Evolutionary conservation across 2,329 filamentous ascomycete species (phyloP).

Genomic region (Magnaporthiopsis incrustans): DNA sequence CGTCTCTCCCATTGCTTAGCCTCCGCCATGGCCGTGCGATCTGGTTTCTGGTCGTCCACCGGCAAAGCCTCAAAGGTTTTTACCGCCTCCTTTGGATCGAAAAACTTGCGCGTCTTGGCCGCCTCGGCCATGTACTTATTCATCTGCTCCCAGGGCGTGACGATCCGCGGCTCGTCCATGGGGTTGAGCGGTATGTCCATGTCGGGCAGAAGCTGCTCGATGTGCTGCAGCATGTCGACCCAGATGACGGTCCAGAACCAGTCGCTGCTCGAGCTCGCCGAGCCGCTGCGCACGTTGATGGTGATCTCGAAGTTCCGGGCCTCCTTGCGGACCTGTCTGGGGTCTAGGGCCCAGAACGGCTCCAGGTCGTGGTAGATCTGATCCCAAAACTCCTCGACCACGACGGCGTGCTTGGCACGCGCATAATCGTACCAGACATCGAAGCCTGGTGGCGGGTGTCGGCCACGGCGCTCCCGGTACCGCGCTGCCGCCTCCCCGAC

Average conservation of each 20-base stretch:
- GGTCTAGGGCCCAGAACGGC: slow-evolving; percentile 48
- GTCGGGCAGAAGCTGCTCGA: slow-evolving; percentile 52
- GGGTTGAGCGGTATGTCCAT: slow-evolving; percentile 61
- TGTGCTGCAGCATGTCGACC: slow-evolving; percentile 42
- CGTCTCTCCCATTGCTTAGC: slow-evolving; percentile 42
- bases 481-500: slow-evolving; percentile 43
- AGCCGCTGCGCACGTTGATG: slow-evolving; percentile 48
- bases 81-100: slow-evolving; percentile 34
- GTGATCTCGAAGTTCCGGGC: slow-evolving; percentile 50
- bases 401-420: slow-evolving; percentile 39
- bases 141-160: slow-evolving; percentile 57
- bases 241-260: slow-evolving; percentile 54
- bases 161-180: slow-evolving; percentile 59
- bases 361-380: slow-evolving; percentile 55
- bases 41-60: slow-evolving; percentile 25
- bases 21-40: slow-evolving; percentile 25
- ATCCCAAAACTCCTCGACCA: slow-evolving; percentile 57
- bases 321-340: slow-evolving; percentile 37
- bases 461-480: slow-evolving; percentile 47
- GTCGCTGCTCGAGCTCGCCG: slow-evolving; percentile 41
- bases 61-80: slow-evolving; percentile 35
- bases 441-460: slow-evolving; percentile 58
- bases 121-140: slow-evolving; percentile 45
- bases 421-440: slow-evolving; percentile 52
- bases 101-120: slow-evolving; percentile 35